Percentiles rank a stretch among this genome's conserved stretches.
These are phyloP conservation scores for Ormosia semicastrata DNA, from an alignment of 306 rosid genomes.

Conservation along the genomic window DNA sequence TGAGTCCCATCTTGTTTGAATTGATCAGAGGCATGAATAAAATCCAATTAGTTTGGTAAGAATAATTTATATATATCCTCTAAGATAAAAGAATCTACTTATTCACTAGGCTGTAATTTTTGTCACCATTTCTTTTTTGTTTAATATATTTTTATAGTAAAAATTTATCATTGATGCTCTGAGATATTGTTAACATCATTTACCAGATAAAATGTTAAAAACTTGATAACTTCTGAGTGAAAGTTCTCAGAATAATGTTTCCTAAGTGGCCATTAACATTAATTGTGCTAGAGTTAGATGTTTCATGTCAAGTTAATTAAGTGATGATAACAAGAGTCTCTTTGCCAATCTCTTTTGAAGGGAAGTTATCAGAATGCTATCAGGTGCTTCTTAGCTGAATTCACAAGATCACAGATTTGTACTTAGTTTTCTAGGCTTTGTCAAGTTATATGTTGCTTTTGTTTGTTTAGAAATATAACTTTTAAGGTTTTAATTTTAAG, in stretches of 20 bases:
- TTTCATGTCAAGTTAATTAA: not conserved
- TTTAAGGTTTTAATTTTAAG: not conserved
- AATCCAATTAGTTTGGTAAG: not conserved
- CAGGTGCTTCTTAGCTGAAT: not conserved
- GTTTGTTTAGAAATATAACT: not conserved
- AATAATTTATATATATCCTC: not conserved
- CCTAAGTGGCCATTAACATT: not conserved
- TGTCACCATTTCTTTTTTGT: not conserved
- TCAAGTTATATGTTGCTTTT: not conserved
- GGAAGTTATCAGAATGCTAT: not conserved
- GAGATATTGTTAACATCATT: too few species aligned
- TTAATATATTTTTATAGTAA: not conserved
- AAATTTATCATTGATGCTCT: not conserved
- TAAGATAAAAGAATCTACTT: not conserved
- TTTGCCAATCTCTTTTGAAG: not conserved
- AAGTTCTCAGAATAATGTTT: not conserved
- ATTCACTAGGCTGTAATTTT: not conserved
- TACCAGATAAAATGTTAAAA: too few species aligned
- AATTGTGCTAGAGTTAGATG: not conserved
- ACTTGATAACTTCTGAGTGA: too few species aligned
- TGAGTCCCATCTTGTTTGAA: not conserved
- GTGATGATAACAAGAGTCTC: not conserved
- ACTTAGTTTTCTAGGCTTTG: not conserved
- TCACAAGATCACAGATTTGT: not conserved
- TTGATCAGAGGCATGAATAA: not conserved